phyloP scores from a whole-genome alignment of 2,329 filamentous ascomycete genomes.

The Calonectria hongkongensis region DNA sequence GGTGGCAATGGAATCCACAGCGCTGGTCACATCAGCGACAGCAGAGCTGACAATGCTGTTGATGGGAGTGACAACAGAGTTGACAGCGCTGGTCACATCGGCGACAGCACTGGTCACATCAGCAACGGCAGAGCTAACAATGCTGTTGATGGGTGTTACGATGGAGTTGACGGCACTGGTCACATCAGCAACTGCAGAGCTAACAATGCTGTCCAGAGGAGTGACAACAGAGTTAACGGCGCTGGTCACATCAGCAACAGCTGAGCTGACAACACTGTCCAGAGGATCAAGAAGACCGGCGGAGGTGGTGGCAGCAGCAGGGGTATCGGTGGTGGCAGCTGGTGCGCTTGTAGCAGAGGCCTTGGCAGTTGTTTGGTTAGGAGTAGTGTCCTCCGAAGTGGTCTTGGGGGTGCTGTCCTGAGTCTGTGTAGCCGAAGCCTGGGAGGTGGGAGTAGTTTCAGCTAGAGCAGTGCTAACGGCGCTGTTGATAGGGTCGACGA shows the following conservation, averaged over 20 bases:
- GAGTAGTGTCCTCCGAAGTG: background rate
- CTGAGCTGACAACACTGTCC: constrained; percentile 48
- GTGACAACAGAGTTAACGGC: constrained; percentile 35
- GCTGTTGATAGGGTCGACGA: constrained; percentile 16
- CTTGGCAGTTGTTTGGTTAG: background rate
- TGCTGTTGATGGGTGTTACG: constrained; percentile 32
- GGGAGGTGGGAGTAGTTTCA: background rate
- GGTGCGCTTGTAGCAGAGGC: background rate
- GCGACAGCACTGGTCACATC: constrained; percentile 31
- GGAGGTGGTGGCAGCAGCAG: constrained; percentile 11
- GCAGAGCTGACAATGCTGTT: constrained; percentile 12
- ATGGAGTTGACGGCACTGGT: constrained; percentile 17
- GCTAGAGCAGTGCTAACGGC: constrained; percentile 3
- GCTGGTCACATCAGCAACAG: constrained; percentile 44
- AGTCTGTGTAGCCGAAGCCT: background rate
- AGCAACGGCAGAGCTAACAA: background rate
- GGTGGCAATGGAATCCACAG: constrained; percentile 35
- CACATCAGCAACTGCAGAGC: background rate
- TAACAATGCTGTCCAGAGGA: constrained; percentile 30
- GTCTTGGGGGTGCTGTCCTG: background rate
- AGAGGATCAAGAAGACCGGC: constrained; percentile 44
- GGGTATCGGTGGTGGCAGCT: background rate
- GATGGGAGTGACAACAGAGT: constrained; percentile 40
- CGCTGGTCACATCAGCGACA: background rate
- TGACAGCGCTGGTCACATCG: constrained; percentile 37